Evolutionary conservation across 164 flowering plant genomes (phyloP).

Genomic region (Magnolia kwangsiensis): DNA sequence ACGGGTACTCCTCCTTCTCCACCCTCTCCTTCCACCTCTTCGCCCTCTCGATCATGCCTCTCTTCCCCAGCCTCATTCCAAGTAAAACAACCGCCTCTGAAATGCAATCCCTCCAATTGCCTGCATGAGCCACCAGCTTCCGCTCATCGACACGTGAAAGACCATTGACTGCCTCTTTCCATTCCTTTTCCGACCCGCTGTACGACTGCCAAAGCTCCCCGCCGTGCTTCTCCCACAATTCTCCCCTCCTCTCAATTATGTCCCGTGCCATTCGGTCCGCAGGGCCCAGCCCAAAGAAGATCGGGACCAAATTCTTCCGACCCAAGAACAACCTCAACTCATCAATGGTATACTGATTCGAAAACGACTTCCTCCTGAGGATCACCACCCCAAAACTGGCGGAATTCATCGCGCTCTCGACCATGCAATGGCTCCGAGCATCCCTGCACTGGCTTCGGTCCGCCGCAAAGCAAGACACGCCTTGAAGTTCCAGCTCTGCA

Average conservation of each 20-base stretch:
- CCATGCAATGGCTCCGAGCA: conserved; percentile 53
- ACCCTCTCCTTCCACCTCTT: conserved; percentile 62
- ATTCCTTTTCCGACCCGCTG: conserved; percentile 80
- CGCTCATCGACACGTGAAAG: conserved; percentile 68
- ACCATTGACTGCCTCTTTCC: conserved; percentile 76
- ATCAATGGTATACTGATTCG: conserved; percentile 71
- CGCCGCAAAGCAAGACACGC: conserved; percentile 76
- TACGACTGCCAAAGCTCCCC: conserved; percentile 81
- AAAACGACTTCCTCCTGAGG: conserved; percentile 71
- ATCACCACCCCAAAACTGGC: conserved; percentile 71
- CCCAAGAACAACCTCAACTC: conserved; percentile 64
- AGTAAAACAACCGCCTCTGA: conserved; percentile 59
- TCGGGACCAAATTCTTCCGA: conserved; percentile 76
- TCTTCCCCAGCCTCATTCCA: conserved; percentile 67
- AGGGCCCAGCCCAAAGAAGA: conserved; percentile 74
- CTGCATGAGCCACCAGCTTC: conserved; percentile 74
- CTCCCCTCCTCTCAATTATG: conserved; percentile 76
- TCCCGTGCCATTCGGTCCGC: conserved; percentile 73
- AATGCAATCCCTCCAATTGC: conserved; percentile 90
- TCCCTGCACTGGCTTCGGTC: conserved; percentile 66
- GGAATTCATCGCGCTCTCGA: conserved; percentile 74
- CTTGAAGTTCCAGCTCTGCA: conserved; percentile 80
- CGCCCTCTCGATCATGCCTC: conserved; percentile 40
- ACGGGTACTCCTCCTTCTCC: conserved; percentile 76
- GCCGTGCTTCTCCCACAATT: conserved; percentile 78